phyloP scores from a whole-genome alignment of 208 protist species.

The Paratrypanosoma confusum region DNA sequence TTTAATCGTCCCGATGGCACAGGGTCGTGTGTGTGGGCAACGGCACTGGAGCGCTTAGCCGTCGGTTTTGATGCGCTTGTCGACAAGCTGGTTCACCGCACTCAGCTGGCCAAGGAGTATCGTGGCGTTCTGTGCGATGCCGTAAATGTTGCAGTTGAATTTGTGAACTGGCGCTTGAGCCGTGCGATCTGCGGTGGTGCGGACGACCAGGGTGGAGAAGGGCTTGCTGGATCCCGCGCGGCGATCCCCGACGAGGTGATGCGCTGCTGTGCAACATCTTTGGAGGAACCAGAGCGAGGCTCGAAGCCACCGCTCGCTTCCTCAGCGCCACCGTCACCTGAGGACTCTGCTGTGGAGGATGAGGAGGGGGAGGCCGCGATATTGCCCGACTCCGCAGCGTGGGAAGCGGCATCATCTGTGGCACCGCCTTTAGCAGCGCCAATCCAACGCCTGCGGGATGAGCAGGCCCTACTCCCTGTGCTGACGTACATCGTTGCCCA shows the following conservation, averaged over 20 bases:
- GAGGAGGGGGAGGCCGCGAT: slow-evolving; percentile 1
- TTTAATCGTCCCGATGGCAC: slow-evolving; percentile 63
- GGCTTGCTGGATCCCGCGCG: slow-evolving; percentile 7
- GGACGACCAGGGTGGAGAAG: slow-evolving; percentile 45
- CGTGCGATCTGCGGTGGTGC: too few relatives aligned
- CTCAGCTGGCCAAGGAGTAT: slow-evolving; percentile 16
- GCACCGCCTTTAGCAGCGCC: neutral
- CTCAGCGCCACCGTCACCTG: too few relatives aligned
- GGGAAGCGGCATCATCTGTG: neutral
- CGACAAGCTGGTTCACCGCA: slow-evolving; percentile 32
- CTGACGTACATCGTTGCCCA: slow-evolving; percentile 71
- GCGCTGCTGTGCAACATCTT: too few relatives aligned
- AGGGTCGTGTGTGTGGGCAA: slow-evolving; percentile 32
- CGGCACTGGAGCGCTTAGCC: slow-evolving; percentile 42
- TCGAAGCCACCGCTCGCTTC: too few relatives aligned
- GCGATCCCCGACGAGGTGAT: slow-evolving; percentile 25
- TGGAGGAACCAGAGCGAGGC: too few relatives aligned
- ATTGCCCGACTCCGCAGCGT: neutral
- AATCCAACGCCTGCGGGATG: slow-evolving; percentile 8
- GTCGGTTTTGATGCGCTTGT: slow-evolving; percentile 33
- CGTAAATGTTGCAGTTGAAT: slow-evolving; percentile 57
- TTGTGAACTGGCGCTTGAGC: too few relatives aligned
- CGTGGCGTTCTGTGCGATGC: slow-evolving; percentile 45
- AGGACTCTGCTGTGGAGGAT: slow-evolving; percentile 30
- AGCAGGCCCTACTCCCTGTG: slow-evolving; percentile 40